Base-by-base conservation (phyloP, 371 early-diverging fungal genomes). In the Entomophthora muscae region DNA sequence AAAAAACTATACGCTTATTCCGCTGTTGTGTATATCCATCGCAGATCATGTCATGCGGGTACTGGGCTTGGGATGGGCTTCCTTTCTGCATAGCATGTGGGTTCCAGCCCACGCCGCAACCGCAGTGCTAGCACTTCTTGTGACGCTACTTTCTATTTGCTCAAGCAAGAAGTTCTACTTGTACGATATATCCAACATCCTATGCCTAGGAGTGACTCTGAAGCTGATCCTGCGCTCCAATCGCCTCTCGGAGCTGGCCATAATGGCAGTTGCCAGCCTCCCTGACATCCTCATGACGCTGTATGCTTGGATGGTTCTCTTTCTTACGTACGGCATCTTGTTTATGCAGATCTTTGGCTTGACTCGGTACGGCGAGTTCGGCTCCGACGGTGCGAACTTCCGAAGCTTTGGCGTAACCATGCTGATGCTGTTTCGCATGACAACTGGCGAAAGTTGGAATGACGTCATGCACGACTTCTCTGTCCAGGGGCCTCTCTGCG, bases 401-500 rank as follows among this genome's bases (percentile, higher is more conserved):
- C 67, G 84, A 51, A 66, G 71, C 24, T 78, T 78, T 68, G 70
- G 77, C 23, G 73, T 68, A 23, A 72, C 85, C 0, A 64, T 86
- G 66, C 74, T 82, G n/a, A 78, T 80, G 31, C 74, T 84, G 63
- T 73, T 83, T 3, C 76, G 85, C 32, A 82, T 81, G 68, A 79
- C 83, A 0, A 81, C 81, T 21, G 85, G 85, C 12, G 87, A 86
- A 70, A 81, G 78, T 21, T 86, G 87, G 87, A 84, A 86, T 61
- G 70, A 76, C 13, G 73, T 83, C 5, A 83, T 85, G 82, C 81
- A 82, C 64, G 84, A 85, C 63, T 82, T 78, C 64, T 73, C 81
- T 3, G 70, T 83, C 0, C 78, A 83, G 63, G 65, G 66, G 10
- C 85, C 87, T 0, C 64, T 76, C 32, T 86, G 87, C 72, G 75